Percentiles rank a stretch among this genome's conserved stretches.
Conservation (phyloP, 768 basidiomycete species). For the Phanerodontia chrysosporium region DNA sequence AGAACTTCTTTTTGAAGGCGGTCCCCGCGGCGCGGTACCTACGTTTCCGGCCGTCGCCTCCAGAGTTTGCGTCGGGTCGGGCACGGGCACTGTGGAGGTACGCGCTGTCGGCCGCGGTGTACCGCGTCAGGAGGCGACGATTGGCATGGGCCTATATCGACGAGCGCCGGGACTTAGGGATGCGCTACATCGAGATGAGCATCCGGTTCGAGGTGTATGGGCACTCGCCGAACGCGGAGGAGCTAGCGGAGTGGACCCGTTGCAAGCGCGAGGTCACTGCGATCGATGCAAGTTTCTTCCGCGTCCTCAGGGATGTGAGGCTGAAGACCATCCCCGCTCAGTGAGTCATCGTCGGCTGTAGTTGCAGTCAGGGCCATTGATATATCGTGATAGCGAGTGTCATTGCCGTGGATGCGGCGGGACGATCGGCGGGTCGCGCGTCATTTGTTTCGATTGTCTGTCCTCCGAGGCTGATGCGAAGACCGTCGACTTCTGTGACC, state of each 20-base stretch:
- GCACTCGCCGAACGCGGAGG: conserved; percentile 13
- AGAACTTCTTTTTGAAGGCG: conserved; percentile 23
- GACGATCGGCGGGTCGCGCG: conserved; percentile 23
- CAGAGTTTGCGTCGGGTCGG: conserved; percentile 18
- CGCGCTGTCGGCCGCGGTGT: conserved; percentile 22
- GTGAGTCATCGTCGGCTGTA: conserved; percentile 6
- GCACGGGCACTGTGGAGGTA: conserved; percentile 29
- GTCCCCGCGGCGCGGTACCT: conserved; percentile 18
- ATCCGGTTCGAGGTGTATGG: conserved; percentile 21
- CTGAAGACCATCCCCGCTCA: conserved; percentile 19
- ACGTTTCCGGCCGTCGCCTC: conserved; percentile 22
- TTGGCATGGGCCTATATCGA: conserved; percentile 30
- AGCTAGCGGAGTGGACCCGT: conserved; percentile 13
- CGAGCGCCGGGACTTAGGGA: conserved; percentile 24
- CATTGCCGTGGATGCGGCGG: conserved; percentile 25
- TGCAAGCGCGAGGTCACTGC: conserved; percentile 17
- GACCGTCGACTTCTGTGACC: conserved; percentile 28
- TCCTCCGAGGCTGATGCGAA: conserved; percentile 9
- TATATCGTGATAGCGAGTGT: conserved; percentile 6
- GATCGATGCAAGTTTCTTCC: conserved; percentile 24
- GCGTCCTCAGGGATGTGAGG: conserved; percentile 14
- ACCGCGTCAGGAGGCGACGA: conserved; percentile 18
- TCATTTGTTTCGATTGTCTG: conserved; percentile 30
- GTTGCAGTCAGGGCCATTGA: not conserved
- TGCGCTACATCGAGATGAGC: conserved; percentile 22